These are phyloP conservation scores for Lactarius indigo DNA, from an alignment of 768 basidiomycete species.

Conservation along the genomic window DNA sequence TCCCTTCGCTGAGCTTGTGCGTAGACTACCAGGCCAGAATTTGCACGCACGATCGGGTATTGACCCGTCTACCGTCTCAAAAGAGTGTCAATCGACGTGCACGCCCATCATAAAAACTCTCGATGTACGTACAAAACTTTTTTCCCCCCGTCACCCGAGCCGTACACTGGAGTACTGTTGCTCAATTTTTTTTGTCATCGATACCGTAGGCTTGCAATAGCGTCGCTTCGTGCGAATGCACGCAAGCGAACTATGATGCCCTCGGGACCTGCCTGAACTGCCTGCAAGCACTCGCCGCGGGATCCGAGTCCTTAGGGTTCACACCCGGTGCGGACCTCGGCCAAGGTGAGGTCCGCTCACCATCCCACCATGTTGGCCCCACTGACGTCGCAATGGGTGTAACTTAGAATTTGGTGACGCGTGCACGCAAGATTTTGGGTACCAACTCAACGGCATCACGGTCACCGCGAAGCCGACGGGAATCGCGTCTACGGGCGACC, in stretches of 20 bases:
- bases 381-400: neutral
- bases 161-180: neutral
- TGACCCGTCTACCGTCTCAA: neutral
- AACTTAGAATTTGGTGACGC: neutral
- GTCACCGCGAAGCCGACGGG: conserved; percentile 8
- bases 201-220: neutral
- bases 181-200: neutral
- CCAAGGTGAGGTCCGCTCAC: neutral
- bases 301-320: fast-evolving
- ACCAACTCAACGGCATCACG: neutral
- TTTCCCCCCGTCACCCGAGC: neutral
- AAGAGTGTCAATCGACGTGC: conserved; percentile 5
- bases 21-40: neutral
- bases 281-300: neutral
- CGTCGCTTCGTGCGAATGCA: conserved; percentile 5
- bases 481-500: neutral
- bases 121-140: neutral
- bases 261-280: conserved; percentile 5
- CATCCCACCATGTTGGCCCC: neutral
- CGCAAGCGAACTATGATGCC: neutral
- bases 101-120: conserved; percentile 3
- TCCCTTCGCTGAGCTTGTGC: neutral
- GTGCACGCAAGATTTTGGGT: neutral
- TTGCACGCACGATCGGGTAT: neutral
- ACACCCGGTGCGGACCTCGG: neutral